Evolutionary conservation across 2,329 filamentous ascomycete genomes (phyloP).

Genomic region (Diaporthe longicolla): DNA sequence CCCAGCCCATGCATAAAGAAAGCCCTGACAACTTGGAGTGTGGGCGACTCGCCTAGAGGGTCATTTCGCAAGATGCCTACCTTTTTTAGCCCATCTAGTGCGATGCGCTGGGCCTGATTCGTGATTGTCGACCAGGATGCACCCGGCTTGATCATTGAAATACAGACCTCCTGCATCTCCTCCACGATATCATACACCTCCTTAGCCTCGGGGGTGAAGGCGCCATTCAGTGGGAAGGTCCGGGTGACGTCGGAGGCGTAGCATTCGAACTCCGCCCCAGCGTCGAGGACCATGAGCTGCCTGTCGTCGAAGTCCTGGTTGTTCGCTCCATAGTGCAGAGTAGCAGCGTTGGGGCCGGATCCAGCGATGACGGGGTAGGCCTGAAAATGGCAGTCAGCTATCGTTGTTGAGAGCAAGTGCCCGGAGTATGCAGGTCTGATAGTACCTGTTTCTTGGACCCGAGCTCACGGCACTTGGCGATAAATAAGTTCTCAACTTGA

Average conservation of each 20-base stretch:
- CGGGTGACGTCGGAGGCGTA: constrained; percentile 94
- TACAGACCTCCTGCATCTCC: constrained; percentile 84
- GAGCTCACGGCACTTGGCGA: constrained; percentile 77
- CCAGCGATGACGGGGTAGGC: constrained; percentile 93
- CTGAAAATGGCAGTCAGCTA: constrained; percentile 40
- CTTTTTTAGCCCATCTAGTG: constrained; percentile 76
- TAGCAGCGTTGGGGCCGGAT: constrained; percentile 84
- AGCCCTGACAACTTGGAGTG: constrained; percentile 67
- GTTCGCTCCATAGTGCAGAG: constrained; percentile 89
- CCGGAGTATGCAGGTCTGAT: neutral
- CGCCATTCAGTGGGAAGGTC: constrained; percentile 82
- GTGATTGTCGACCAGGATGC: constrained; percentile 81
- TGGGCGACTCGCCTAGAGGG: constrained; percentile 67
- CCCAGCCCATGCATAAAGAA: constrained; percentile 86
- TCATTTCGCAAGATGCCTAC: constrained; percentile 78
- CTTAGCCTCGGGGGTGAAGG: constrained; percentile 76
- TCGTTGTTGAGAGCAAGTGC: neutral
- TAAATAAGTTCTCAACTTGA: constrained; percentile 85
- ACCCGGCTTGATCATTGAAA: constrained; percentile 77
- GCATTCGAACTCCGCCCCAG: constrained; percentile 85
- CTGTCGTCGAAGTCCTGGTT: constrained; percentile 77
- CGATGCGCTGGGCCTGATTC: constrained; percentile 78
- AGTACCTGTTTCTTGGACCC: constrained; percentile 77
- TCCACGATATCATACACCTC: constrained; percentile 84
- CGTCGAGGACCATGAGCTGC: constrained; percentile 86